These are phyloP conservation scores for Xylaria palmicola DNA, from an alignment of 495 filamentous ascomycete genomes.

Conservation along the genomic window DNA sequence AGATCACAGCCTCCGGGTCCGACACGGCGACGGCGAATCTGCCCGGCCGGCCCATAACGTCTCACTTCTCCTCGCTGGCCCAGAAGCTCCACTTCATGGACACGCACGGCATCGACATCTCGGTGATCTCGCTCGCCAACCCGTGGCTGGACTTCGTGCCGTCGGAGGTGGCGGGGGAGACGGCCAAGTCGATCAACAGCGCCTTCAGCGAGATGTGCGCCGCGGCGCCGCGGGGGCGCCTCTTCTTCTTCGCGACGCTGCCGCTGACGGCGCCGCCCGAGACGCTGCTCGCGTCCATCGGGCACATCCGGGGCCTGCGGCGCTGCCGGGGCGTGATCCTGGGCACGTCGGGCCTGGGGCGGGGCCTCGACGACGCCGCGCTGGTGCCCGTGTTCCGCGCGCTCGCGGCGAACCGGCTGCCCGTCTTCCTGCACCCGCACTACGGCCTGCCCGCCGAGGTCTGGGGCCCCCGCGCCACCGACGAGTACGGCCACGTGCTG, in stretches of 20 bases:
- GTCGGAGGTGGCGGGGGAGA: slow-evolving; percentile 56
- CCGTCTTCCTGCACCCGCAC: slow-evolving; percentile 89
- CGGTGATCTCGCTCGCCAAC: slow-evolving; percentile 88
- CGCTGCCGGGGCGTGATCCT: slow-evolving; percentile 84
- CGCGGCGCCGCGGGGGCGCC: slow-evolving; percentile 50
- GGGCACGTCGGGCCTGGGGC: slow-evolving; percentile 79
- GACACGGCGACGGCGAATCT: slow-evolving; percentile 36
- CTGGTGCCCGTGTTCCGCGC: slow-evolving; percentile 70
- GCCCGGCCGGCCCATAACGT: slow-evolving; percentile 71
- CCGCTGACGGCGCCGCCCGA: slow-evolving; percentile 68
- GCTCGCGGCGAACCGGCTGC: slow-evolving; percentile 58
- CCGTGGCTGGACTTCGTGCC: slow-evolving; percentile 92
- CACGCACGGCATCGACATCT: slow-evolving; percentile 73
- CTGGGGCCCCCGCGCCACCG: slow-evolving; percentile 63
- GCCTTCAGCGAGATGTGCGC: slow-evolving; percentile 70
- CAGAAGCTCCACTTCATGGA: slow-evolving; percentile 88
- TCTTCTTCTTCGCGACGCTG: slow-evolving; percentile 81
- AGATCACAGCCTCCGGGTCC: slow-evolving; percentile 32
- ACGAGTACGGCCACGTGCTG: slow-evolving; percentile 84
- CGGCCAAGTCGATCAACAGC: slow-evolving; percentile 69
- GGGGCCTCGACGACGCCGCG: slow-evolving; percentile 74
- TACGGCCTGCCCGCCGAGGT: slow-evolving; percentile 82
- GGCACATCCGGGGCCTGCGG: slow-evolving; percentile 55
- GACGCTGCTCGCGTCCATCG: slow-evolving; percentile 63
- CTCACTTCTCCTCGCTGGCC: slow-evolving; percentile 67